These are phyloP conservation scores for Vaccinium macrocarpon DNA, from an alignment of 148 eudicot genomes.

Conservation along the genomic window DNA sequence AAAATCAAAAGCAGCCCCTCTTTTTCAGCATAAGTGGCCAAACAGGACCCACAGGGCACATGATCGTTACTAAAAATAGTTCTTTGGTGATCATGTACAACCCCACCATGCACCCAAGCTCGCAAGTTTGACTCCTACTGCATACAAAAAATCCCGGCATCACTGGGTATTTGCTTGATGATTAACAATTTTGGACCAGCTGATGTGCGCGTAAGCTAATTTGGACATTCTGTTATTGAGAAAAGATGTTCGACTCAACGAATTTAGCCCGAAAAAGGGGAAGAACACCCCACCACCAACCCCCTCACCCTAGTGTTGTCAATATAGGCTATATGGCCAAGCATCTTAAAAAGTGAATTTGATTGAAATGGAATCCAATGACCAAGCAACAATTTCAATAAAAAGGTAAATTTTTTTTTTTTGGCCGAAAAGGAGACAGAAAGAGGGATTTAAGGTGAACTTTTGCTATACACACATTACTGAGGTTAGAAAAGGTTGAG, in stretches of 20 bases:
- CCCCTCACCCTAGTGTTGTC: background rate
- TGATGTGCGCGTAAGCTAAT: background rate
- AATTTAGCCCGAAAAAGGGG: background rate
- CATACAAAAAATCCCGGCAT: background rate
- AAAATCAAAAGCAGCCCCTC: slow-evolving; percentile 5
- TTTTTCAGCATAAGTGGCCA: background rate
- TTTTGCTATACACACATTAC: background rate
- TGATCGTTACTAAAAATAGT: background rate
- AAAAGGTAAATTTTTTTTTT: slow-evolving; percentile 15
- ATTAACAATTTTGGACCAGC: background rate
- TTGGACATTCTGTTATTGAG: too few relatives aligned
- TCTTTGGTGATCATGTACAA: background rate
- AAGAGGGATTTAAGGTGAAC: slow-evolving; percentile 1
- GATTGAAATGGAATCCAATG: slow-evolving; percentile 10
- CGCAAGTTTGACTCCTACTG: background rate
- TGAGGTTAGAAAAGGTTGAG: background rate
- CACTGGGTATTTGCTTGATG: background rate
- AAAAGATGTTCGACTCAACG: too few relatives aligned
- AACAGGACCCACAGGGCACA: background rate
- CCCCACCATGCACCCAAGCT: background rate
- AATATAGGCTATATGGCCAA: background rate
- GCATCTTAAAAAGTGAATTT: background rate
- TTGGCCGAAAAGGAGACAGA: slow-evolving; percentile 1
- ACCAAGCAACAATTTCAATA: slow-evolving; percentile 5
- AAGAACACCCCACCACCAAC: background rate